Percentiles rank a stretch among this genome's conserved stretches.
These are phyloP conservation scores for Colletotrichum sidae DNA, from an alignment of 2,329 filamentous ascomycete species.

Conservation along the genomic window DNA sequence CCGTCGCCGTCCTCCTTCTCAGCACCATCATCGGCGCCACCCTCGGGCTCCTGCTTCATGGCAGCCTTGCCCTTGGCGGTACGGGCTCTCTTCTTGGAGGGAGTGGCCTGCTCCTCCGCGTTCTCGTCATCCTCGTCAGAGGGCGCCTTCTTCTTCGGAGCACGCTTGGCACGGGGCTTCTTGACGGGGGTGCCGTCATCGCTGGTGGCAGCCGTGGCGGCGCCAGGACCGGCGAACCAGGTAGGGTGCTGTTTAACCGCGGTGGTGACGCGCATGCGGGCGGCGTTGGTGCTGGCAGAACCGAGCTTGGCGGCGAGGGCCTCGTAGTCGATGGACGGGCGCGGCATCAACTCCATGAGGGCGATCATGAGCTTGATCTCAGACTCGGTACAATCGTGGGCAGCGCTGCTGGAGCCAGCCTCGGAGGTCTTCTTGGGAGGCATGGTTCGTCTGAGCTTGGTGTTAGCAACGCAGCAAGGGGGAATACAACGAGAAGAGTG, in stretches of 20 bases:
- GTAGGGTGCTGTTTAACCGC: conserved; percentile 5
- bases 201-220: neutral
- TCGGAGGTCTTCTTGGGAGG: conserved; percentile 11
- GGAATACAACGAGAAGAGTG: too few relatives aligned
- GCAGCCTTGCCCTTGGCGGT: neutral
- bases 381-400: neutral
- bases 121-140: neutral
- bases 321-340: conserved; percentile 5
- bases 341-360: conserved; percentile 13
- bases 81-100: conserved; percentile 13
- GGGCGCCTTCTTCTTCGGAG: conserved; percentile 4
- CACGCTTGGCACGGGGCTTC: neutral
- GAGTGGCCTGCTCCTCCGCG: conserved; percentile 3
- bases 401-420: neutral
- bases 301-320: conserved; percentile 15
- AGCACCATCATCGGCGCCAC: neutral
- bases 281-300: conserved; percentile 21
- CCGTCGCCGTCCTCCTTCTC: neutral
- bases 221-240: conserved; percentile 12
- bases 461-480: too few relatives aligned
- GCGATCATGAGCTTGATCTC: conserved; percentile 7
- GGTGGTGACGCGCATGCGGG: conserved; percentile 13
- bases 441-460: neutral
- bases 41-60: too few relatives aligned
- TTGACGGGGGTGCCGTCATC: neutral